Evolutionary conservation across 1,284 basidiomycete genomes (phyloP).

Genomic region (Heliocybe sulcata): DNA sequence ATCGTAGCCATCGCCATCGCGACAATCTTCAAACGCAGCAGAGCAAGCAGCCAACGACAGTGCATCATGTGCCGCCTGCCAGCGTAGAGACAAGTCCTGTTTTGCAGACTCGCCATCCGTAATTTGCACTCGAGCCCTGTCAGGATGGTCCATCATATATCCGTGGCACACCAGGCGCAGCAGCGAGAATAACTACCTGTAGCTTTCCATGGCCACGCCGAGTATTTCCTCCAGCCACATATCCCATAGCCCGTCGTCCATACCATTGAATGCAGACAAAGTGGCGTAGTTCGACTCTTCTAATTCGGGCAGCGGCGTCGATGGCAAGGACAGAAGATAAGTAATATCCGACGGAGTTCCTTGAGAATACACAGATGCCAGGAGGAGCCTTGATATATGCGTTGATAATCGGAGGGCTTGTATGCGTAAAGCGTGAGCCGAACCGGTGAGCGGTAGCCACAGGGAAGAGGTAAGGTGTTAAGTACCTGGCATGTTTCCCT

Average conservation of each 20-base stretch:
- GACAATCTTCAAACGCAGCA: slow-evolving; percentile 58
- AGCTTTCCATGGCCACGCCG: slow-evolving; percentile 49
- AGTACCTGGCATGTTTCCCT: slow-evolving; percentile 19
- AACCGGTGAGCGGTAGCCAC: background rate
- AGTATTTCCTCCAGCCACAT: slow-evolving; percentile 37
- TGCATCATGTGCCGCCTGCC: slow-evolving; percentile 53
- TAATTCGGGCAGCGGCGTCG: slow-evolving; percentile 9
- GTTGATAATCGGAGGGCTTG: background rate
- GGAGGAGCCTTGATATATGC: slow-evolving; percentile 9
- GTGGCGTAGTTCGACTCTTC: slow-evolving; percentile 11
- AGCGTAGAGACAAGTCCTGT: slow-evolving; percentile 34
- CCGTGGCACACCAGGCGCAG: background rate
- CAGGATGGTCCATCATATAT: background rate
- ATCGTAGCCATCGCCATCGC: slow-evolving; percentile 55
- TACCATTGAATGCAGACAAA: slow-evolving; percentile 10
- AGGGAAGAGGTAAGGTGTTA: slow-evolving; percentile 2
- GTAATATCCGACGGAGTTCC: slow-evolving; percentile 14
- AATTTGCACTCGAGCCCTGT: slow-evolving; percentile 28
- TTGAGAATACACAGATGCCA: slow-evolving; percentile 12
- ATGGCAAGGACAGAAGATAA: slow-evolving; percentile 13
- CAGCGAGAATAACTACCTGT: slow-evolving; percentile 32
- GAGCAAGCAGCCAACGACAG: slow-evolving; percentile 53
- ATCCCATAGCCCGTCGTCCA: slow-evolving; percentile 23
- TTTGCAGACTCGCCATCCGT: slow-evolving; percentile 26
- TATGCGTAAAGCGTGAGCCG: too few relatives aligned